Percentiles rank a stretch among this genome's conserved stretches.
phyloP scores from a whole-genome alignment of 2,329 filamentous ascomycete species.

The Aspergillus sp. region DNA sequence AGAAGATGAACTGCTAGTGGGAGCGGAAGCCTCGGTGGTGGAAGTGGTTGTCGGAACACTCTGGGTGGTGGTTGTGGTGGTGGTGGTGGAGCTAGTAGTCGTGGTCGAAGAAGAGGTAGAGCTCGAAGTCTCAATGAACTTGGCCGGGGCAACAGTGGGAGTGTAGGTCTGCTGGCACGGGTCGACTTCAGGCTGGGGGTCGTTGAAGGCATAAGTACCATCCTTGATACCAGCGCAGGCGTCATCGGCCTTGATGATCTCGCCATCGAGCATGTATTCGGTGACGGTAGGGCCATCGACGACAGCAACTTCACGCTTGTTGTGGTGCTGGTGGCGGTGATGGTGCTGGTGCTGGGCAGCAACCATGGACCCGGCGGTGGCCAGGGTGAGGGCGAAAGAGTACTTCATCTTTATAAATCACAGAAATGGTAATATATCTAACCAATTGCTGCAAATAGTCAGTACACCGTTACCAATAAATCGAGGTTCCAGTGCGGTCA shows the following conservation, averaged over 20 bases:
- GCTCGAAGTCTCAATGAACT: slow-evolving; percentile 54
- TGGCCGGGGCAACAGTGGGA: slow-evolving; percentile 35
- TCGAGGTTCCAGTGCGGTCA: background rate
- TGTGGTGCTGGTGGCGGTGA: slow-evolving; percentile 44
- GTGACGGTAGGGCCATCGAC: slow-evolving; percentile 64
- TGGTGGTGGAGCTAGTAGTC: slow-evolving; percentile 28
- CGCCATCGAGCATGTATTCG: slow-evolving; percentile 69
- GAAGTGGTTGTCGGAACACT: slow-evolving; percentile 23
- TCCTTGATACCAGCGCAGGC: slow-evolving; percentile 71
- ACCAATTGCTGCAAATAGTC: background rate
- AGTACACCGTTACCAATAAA: background rate
- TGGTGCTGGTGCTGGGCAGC: slow-evolving; percentile 44
- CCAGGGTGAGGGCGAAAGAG: slow-evolving; percentile 39
- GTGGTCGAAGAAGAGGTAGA: slow-evolving; percentile 27
- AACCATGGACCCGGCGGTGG: slow-evolving; percentile 44
- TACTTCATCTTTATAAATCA: slow-evolving; percentile 38
- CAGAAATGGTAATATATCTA: slow-evolving; percentile 4
- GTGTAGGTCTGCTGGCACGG: slow-evolving; percentile 48
- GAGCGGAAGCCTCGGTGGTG: slow-evolving; percentile 22
- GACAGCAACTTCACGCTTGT: slow-evolving; percentile 52
- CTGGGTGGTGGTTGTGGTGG: slow-evolving; percentile 19
- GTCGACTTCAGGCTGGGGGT: slow-evolving; percentile 60
- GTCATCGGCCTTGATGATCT: slow-evolving; percentile 45
- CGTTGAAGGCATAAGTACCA: slow-evolving; percentile 64
- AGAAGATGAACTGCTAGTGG: slow-evolving; percentile 25